These are phyloP conservation scores for Phytophthora meadii DNA, from an alignment of 352 stramenopile genomes.

Conservation along the genomic window DNA sequence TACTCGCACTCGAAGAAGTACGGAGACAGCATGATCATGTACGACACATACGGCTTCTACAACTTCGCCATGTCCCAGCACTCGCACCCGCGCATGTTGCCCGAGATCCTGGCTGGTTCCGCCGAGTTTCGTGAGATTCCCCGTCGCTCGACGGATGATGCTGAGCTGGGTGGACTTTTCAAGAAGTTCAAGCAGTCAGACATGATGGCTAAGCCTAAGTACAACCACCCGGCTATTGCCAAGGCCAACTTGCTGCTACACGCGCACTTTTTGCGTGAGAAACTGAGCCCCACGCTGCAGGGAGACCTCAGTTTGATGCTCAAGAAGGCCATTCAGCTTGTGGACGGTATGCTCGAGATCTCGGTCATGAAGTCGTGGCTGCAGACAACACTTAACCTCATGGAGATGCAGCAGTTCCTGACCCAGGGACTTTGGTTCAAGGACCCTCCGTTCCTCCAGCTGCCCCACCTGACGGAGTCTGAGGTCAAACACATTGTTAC, in stretches of 20 bases:
- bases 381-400: constrained; percentile 95
- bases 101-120: constrained; percentile 93
- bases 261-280: constrained; percentile 94
- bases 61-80: constrained; percentile 97
- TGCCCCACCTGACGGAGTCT: constrained; percentile 88
- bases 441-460: constrained; percentile 91
- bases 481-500: constrained; percentile 94
- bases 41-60: constrained; percentile 99
- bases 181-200: constrained; percentile 84
- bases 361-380: constrained; percentile 96
- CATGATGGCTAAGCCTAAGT: constrained; percentile 86
- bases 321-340: constrained; percentile 93
- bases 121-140: constrained; percentile 92
- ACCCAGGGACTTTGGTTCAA: constrained; percentile 97
- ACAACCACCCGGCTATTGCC: constrained; percentile 84
- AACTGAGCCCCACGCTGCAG: constrained; percentile 67
- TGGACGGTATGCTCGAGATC: constrained; percentile 99
- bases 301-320: constrained; percentile 96
- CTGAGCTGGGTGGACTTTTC: constrained; percentile 68
- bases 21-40: constrained; percentile 99
- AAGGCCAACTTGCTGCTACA: constrained; percentile 94
- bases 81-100: constrained; percentile 94
- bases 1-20: constrained; percentile 98
- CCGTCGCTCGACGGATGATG: constrained; percentile 62
- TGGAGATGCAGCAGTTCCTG: constrained; percentile 98